Evolutionary conservation across 495 filamentous ascomycete species (phyloP), one percentile per base, ranked within the genome.

Genomic region (Cryomyces antarcticus): DNA sequence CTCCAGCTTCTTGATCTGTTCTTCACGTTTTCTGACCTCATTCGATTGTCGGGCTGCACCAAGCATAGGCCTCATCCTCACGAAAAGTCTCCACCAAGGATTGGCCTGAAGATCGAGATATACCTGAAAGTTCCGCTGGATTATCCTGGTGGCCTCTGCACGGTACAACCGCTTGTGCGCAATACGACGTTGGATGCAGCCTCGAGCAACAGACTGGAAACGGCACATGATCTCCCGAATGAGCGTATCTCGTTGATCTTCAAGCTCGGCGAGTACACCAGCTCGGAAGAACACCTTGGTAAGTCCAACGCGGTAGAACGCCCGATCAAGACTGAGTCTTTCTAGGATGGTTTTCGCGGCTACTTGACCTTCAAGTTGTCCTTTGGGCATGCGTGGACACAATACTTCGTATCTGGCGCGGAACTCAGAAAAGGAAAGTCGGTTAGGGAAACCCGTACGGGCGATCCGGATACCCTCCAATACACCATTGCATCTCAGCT

Each of bases 211-310:
- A 6, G 85, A 93, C 52, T 96, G 92, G 57, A 99, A 99, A n/a
- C 75, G 73, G 24, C 79, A 76, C 69, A 96, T 81, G 51, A 96
- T 94, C 41, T 86, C 80, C 5, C 82, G 75, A 48, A 99, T 94
- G 31, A 99, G 66, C 10, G 82, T 67, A 55, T 96, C 92, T 39
- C 92, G 77, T 50, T 85, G 79, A 60, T 96, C 92, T 70, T 99
- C 92, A 30, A 99, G 68, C 51, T 96, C 92, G 27, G 92, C 92
- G 24, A 99, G 71, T 5, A 99, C 89, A 42, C 92, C 92, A 39
- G 92, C 87, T 43, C 89, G 69, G 68, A 99, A 99, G 64, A 99
- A 99, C 6, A 99, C 88, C 53, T 99, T 99, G 24, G 92, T 95
- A 31, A 93, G 62, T 39, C 92, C 92, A 46, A 99, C 84, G 27